Evolutionary conservation across 768 basidiomycete species (phyloP), one percentile per base, ranked within the genome.

Genomic region (Termitomyces sp.): DNA sequence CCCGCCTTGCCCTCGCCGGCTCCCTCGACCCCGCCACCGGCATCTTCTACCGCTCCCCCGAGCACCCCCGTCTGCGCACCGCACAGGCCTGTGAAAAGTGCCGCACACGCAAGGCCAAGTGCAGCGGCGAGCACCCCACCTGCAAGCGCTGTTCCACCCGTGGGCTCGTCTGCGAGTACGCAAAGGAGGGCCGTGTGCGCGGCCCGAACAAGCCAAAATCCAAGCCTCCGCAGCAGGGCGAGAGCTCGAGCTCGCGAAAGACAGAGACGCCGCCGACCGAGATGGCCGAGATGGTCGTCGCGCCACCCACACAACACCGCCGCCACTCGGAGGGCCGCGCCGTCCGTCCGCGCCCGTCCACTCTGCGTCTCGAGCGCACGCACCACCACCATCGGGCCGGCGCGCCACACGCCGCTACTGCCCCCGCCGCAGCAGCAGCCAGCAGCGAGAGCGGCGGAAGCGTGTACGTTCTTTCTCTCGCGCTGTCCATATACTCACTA

Each of bases 51-150:
- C 79, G 77, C 16, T 79, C 82, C 0, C 78, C 83, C 0, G 85
- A 87, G 61, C 83, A 85, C 56, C 80, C 85, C 1, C 78, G 87
- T 0, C 70, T 87, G 31, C 80, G 88, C 49, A 90, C 89, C 0
- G 82, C 84, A 0, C 87, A 89, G 64, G 87, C 87, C 3, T 90
- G 88, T 69, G 84, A 89, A 64, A 86, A 86, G 66, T 90, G 89
- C 67, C 79, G 89, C 14, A 76, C 76, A 0, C 72, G 87, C 49
- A 91, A 90, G 68, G 87, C 86, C 31, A 91, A 90, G 86, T 90
- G 88, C 68, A 85, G 82, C 59, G 87, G 89, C 40, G 85, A 87
- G 35, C 84, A 84, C 53, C 87, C 89, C 0, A 68, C 80, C 0
- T 91, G 89, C 68, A 77, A 83, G 62, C 83, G 89, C 11, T 90